Evolutionary conservation across 2,329 filamentous ascomycete species (phyloP).

Genomic region (Parasarocladium wereldwijsianum): DNA sequence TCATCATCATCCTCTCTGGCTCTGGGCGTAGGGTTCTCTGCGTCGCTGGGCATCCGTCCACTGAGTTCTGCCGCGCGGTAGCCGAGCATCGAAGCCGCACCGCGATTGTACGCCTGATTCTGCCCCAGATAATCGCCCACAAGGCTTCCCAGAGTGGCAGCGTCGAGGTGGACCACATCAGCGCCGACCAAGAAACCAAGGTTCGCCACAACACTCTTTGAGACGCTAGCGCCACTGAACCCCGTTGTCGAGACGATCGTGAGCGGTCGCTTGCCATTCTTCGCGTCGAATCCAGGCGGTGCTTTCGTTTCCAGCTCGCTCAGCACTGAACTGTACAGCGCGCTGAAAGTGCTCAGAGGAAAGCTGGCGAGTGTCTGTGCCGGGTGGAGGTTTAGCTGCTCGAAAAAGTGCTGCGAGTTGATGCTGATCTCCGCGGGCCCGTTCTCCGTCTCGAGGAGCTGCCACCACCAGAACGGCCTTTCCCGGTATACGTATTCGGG

Average conservation of each 20-base stretch:
- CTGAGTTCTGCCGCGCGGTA: constrained; percentile 41
- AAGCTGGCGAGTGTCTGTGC: constrained; percentile 21
- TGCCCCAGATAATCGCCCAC: constrained; percentile 57
- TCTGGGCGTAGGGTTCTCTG: constrained; percentile 21
- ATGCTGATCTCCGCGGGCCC: not conserved
- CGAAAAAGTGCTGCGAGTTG: constrained; percentile 14
- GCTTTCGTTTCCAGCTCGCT: constrained; percentile 15
- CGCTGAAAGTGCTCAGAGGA: constrained; percentile 17
- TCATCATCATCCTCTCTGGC: constrained; percentile 17
- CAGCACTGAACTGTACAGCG: constrained; percentile 13
- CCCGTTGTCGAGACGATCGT: constrained; percentile 22
- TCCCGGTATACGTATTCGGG: constrained; percentile 18
- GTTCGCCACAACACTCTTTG: constrained; percentile 41
- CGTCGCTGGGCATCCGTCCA: constrained; percentile 31
- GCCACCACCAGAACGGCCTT: constrained; percentile 25
- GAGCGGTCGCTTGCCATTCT: constrained; percentile 21
- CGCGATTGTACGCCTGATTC: constrained; percentile 30
- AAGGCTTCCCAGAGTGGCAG: constrained; percentile 55
- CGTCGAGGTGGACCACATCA: constrained; percentile 53
- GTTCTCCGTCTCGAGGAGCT: not conserved
- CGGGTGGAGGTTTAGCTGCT: constrained; percentile 17
- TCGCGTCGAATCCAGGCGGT: constrained; percentile 16
- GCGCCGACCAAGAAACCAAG: constrained; percentile 47
- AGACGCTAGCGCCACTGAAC: constrained; percentile 21
- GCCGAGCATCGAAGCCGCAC: constrained; percentile 37